A percentile compares a stretch with the other conserved stretches of the same genome.
phyloP scores from a whole-genome alignment of 345 rosid species.

The Conringia planisiliqua region DNA sequence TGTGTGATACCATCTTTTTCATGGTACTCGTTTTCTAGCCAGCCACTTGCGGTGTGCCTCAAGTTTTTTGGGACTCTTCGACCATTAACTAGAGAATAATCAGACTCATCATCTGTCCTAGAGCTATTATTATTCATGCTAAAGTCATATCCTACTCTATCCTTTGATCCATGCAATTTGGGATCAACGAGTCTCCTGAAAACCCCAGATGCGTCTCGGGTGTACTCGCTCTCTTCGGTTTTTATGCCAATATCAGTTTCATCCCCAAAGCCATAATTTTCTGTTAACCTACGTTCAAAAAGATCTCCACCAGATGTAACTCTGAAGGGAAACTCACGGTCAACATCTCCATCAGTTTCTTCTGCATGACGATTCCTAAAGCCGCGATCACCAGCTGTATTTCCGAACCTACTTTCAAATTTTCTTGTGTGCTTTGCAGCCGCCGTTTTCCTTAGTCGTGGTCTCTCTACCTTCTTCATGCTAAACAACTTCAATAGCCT shows the following conservation, averaged over 20 bases:
- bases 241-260: conserved; percentile 19
- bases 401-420: background rate
- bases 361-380: background rate
- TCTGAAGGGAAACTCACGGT: background rate
- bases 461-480: conserved; percentile 33
- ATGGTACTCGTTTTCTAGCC: conserved; percentile 20
- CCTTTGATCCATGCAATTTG: conserved; percentile 16
- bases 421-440: background rate
- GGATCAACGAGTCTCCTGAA: conserved; percentile 27
- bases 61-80: conserved; percentile 26
- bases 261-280: background rate
- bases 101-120: conserved; percentile 11
- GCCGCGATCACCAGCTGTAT: conserved; percentile 11
- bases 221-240: conserved; percentile 2
- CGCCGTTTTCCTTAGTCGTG: background rate
- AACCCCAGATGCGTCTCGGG: conserved; percentile 14
- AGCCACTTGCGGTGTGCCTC: conserved; percentile 23
- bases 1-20: conserved; percentile 24
- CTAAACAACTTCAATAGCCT: conserved; percentile 42
- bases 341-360: conserved; percentile 8
- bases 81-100: conserved; percentile 13
- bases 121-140: conserved; percentile 4
- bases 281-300: conserved; percentile 6
- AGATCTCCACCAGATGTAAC: conserved; percentile 18
- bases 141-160: conserved; percentile 22